These are phyloP conservation scores for Zasmidium angulare DNA, from an alignment of 2,329 filamentous ascomycete genomes.

Conservation along the genomic window DNA sequence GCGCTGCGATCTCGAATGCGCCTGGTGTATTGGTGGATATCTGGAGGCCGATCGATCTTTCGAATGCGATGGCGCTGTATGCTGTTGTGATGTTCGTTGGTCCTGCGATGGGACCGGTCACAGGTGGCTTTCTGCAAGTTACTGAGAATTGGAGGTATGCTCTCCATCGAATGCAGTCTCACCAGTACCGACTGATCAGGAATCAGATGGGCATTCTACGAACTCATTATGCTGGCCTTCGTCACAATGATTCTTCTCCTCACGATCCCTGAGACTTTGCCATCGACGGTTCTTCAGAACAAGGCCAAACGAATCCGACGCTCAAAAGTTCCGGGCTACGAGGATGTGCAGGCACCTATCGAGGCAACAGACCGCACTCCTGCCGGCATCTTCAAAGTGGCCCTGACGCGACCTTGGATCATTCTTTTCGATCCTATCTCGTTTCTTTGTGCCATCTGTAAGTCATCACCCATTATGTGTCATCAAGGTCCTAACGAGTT, in stretches of 20 bases:
- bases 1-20: slow-evolving; percentile 44
- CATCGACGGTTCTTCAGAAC: slow-evolving; percentile 49
- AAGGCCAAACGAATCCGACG: slow-evolving; percentile 54
- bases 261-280: slow-evolving; percentile 59
- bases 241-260: slow-evolving; percentile 41
- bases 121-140: slow-evolving; percentile 57
- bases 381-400: slow-evolving; percentile 50
- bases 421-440: slow-evolving; percentile 74
- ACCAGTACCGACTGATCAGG: no score
- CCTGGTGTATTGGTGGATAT: slow-evolving; percentile 56
- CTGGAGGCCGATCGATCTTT: slow-evolving; percentile 53
- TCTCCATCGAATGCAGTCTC: no score
- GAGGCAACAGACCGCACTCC: slow-evolving; percentile 50
- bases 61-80: slow-evolving; percentile 53
- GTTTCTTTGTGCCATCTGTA: slow-evolving; percentile 63
- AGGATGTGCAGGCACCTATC: slow-evolving; percentile 51
- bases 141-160: slow-evolving; percentile 42
- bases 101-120: slow-evolving; percentile 42
- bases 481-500: no score
- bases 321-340: slow-evolving; percentile 47
- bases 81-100: slow-evolving; percentile 55
- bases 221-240: slow-evolving; percentile 38
- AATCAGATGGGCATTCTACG: slow-evolving; percentile 41
- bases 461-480: slow-evolving; percentile 46
- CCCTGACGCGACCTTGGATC: slow-evolving; percentile 65